Conservation (phyloP, 306 rosid species). For the Adenanthera pavonina region DNA sequence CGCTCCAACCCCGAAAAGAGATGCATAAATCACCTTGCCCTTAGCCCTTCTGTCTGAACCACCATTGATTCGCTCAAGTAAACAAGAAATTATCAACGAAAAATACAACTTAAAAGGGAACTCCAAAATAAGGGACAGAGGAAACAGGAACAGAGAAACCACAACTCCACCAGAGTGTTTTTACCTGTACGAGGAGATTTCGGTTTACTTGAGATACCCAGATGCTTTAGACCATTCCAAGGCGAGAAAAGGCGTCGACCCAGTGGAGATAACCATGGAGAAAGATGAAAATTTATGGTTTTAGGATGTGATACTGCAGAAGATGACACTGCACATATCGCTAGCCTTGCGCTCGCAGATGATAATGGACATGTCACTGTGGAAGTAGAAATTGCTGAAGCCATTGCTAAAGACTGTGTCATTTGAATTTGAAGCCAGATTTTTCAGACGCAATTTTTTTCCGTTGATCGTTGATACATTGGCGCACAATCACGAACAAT, state of each 20-base stretch:
- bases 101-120: background rate
- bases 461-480: conserved; percentile 12
- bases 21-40: conserved; percentile 81
- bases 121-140: conserved; percentile 17
- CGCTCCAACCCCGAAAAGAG: conserved; percentile 99
- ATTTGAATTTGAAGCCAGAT: conserved; percentile 36
- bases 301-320: conserved; percentile 38
- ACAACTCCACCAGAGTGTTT: conserved; percentile 19
- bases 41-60: conserved; percentile 68
- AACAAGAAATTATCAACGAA: background rate
- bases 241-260: conserved; percentile 62
- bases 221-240: conserved; percentile 86
- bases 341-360: conserved; percentile 39
- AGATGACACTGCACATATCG: conserved; percentile 42
- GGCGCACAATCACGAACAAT: background rate
- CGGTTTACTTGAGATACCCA: conserved; percentile 62
- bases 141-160: background rate
- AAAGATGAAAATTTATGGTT: conserved; percentile 46
- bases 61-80: background rate
- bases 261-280: conserved; percentile 53
- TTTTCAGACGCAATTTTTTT: background rate
- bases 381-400: conserved; percentile 55
- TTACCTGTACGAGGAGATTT: conserved; percentile 54
- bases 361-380: conserved; percentile 48
- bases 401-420: conserved; percentile 61